phyloP scores from a whole-genome alignment of 768 basidiomycete species.

The Hypholoma fasciculare region DNA sequence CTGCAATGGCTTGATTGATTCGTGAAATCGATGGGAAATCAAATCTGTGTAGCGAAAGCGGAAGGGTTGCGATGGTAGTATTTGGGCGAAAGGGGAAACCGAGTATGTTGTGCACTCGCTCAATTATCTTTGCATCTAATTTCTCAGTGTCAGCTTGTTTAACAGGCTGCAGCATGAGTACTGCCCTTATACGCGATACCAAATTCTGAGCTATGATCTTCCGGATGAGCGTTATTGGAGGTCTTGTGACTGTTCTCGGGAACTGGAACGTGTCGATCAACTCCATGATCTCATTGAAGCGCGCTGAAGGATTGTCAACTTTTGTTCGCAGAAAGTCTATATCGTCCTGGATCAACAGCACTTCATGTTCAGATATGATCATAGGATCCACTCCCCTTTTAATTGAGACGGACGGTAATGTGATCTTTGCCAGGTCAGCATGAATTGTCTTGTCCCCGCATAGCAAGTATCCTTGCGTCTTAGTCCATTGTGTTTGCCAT shows the following conservation, averaged over 20 bases:
- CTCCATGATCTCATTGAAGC: constrained; percentile 10
- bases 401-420: constrained; percentile 10
- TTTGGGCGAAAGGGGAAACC: constrained; percentile 23
- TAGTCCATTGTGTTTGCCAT: constrained; percentile 22
- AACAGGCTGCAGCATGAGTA: constrained; percentile 23
- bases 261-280: constrained; percentile 22
- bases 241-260: constrained; percentile 12
- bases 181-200: constrained; percentile 11
- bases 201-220: constrained; percentile 22
- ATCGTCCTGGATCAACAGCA: constrained; percentile 10
- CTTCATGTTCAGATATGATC: constrained; percentile 6
- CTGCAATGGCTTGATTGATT: constrained; percentile 16
- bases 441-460: background rate
- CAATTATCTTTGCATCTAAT: constrained; percentile 14
- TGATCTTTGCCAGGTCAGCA: background rate
- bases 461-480: constrained; percentile 11
- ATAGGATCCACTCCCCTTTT: constrained; percentile 26
- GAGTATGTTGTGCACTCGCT: constrained; percentile 15
- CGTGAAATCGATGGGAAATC: constrained; percentile 20
- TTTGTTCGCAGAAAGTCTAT: constrained; percentile 19
- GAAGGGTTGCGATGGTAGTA: constrained; percentile 22
- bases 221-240: constrained; percentile 20
- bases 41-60: constrained; percentile 15
- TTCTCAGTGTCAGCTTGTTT: constrained; percentile 7
- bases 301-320: constrained; percentile 17